Evolutionary conservation across 1,284 basidiomycete species (phyloP).

Genomic region (Schizophyllum commune): DNA sequence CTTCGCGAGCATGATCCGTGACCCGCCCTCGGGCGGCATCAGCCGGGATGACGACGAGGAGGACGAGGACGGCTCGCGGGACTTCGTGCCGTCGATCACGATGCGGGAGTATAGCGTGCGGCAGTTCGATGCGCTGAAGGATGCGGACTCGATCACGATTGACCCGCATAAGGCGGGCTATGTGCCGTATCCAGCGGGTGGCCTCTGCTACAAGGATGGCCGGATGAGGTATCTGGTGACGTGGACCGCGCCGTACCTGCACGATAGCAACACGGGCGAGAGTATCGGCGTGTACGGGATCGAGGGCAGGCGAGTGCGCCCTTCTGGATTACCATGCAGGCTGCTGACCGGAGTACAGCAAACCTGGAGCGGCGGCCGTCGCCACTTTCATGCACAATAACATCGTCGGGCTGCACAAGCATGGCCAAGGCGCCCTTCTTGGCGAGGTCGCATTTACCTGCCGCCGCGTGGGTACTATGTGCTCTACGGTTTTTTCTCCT

Average conservation of each 20-base stretch:
- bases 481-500: neutral
- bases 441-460: neutral
- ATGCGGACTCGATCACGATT: constrained; percentile 34
- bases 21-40: constrained; percentile 3
- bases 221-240: constrained; percentile 33
- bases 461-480: neutral
- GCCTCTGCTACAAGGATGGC: constrained; percentile 33
- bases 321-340: neutral
- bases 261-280: constrained; percentile 10
- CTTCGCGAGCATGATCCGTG: constrained; percentile 29
- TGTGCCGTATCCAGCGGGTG: constrained; percentile 37
- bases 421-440: constrained; percentile 8
- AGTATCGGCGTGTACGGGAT: constrained; percentile 9
- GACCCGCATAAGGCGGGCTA: constrained; percentile 43
- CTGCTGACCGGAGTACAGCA: constrained; percentile 2
- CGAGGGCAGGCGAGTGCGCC: constrained; percentile 9
- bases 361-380: constrained; percentile 9
- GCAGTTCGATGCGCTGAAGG: constrained; percentile 20
- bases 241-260: constrained; percentile 31
- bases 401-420: constrained; percentile 8
- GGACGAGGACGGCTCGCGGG: constrained; percentile 5
- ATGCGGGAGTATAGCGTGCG: constrained; percentile 17
- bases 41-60: neutral
- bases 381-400: constrained; percentile 3
- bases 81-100: constrained; percentile 20